Base-by-base conservation (phyloP, 2,329 filamentous ascomycete species). In the Cladosporium sp. region DNA sequence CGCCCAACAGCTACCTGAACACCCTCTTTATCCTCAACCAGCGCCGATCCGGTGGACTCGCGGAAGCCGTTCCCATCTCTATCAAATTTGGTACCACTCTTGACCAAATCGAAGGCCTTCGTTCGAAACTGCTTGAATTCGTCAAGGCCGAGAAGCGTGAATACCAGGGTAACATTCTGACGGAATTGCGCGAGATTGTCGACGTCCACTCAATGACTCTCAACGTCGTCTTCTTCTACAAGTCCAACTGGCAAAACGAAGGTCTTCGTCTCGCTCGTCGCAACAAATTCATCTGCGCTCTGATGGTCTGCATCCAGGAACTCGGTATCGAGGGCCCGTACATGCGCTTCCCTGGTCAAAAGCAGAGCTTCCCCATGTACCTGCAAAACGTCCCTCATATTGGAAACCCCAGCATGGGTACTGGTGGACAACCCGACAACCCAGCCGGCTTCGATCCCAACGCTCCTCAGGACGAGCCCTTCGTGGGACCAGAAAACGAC, bases 161-260 rank as follows among this genome's bases (percentile, higher is more conserved):
- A 74, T 96, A 92, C 75, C 91, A 94, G 72, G 84, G 85, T 68
- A 94, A 93, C 70, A 93, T 97, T 66, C 86, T 97, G 44, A 96
- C 92, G 0, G 93, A 97, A 78, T 83, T 98, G 71, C 87, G 87
- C 28, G 87, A 88, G 10, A 88, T 98, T 61, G 88, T 89, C 28
- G 90, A 97, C 72, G 92, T 93, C 41, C 92, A 94, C 76, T 91
- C 90, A 6, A 89, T 96, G 74, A 93, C 89, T 4, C 85, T 97
- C 74, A 97, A 97, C 78, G 88, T 98, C 65, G 89, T 97, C 74
- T 97, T 97, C 83, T 97, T 97, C 83, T 96, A 97, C 85, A 97
- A 97, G 79, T 92, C 90, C 67, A 97, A 94, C 78, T 97, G 91
- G 87, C 94, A 98, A 77, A 97, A 97, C 76, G 94, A 98, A 76